These are phyloP conservation scores for Boletus pseudo-olivaceus DNA, from an alignment of 768 basidiomycete species.

Conservation along the genomic window DNA sequence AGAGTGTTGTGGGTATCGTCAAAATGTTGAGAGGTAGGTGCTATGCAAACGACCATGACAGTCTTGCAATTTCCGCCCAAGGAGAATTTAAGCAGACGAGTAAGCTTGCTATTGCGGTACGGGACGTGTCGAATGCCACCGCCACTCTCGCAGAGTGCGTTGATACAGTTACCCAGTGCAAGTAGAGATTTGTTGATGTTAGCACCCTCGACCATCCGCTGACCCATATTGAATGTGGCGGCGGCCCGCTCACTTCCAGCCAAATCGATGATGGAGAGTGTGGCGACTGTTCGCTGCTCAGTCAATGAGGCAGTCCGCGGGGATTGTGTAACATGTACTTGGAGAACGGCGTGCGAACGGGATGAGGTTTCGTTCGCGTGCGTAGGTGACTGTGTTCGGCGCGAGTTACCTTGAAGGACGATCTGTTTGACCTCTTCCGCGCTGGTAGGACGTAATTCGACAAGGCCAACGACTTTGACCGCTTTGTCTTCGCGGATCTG, in stretches of 20 bases:
- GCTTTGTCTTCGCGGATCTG: conserved; percentile 93
- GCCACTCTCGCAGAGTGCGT: conserved; percentile 93
- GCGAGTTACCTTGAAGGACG: conserved; percentile 82
- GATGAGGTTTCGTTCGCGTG: conserved; percentile 97
- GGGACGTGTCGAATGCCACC: conserved; percentile 87
- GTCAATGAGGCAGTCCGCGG: conserved; percentile 83
- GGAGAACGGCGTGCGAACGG: conserved; percentile 95
- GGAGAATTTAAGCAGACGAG: conserved; percentile 94
- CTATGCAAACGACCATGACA: conserved; percentile 98
- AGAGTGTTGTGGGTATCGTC: conserved; percentile 99
- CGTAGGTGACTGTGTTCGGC: conserved; percentile 90
- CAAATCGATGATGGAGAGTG: conserved; percentile 95
- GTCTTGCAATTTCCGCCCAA: conserved; percentile 99
- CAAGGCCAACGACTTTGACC: conserved; percentile 85
- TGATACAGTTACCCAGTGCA: conserved; percentile 97
- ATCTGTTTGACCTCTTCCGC: conserved; percentile 95
- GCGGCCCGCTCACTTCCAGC: conserved; percentile 97
- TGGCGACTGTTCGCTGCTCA: conserved; percentile 80
- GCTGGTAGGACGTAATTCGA: conserved; percentile 72
- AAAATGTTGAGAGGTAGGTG: conserved; percentile 92
- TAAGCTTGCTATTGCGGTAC: conserved; percentile 97
- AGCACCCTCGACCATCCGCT: conserved; percentile 97
- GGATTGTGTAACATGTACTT: conserved; percentile 88
- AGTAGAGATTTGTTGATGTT: conserved; percentile 99
- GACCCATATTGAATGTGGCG: conserved; percentile 95